Evolutionary conservation across 352 stramenopile genomes (phyloP), one percentile per base, ranked within the genome.

Genomic region (Saprolegnia diclina): DNA sequence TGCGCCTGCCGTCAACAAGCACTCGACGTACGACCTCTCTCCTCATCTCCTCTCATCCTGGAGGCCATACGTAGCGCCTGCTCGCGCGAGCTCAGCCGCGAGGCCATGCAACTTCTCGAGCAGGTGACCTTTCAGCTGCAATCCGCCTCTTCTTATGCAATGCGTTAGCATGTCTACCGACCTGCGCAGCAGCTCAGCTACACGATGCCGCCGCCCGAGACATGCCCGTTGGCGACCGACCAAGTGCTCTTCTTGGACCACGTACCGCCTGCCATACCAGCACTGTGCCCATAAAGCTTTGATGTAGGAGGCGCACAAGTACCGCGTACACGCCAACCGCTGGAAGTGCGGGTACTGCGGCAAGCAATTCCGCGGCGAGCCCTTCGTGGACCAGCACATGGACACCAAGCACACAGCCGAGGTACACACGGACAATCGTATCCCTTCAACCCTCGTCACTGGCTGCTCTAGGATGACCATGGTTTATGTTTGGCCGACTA

Each of bases 331-430:
- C 45, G 52, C 29, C 22, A 52, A 52, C 16, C 44, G 63, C 19
- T 61, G 37, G 53, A 52, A 52, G 18, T 69, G 63, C 46, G 63
- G 63, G 7, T 55, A 61, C 13, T 69, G 63, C 53, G 32, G 46
- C 18, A 69, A 69, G 63, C 48, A 69, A n/a, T 69, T 69, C 26
- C 63, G 63, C 38, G 52, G n/a, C 24, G 63, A 69, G 26, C 18
- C 48, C 19, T 69, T 54, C 37, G 6, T 69, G 19, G 63, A 69
- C 50, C 10, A 19, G 22, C 63, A 69, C 37, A 61, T 69, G 21
- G 63, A 69, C 45, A 16, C 29, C 16, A 61, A 42, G 42, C 63
- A 69, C 26, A 61, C 29, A 13, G 11, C 24, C 35, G 35, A 59
- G n/a, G 24, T 26, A n/a, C n/a, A n/a, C n/a, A n/a, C n/a, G n/a